These are phyloP conservation scores for Aspergillus udagawae DNA, from an alignment of 2,329 filamentous ascomycete species.

Conservation along the genomic window DNA sequence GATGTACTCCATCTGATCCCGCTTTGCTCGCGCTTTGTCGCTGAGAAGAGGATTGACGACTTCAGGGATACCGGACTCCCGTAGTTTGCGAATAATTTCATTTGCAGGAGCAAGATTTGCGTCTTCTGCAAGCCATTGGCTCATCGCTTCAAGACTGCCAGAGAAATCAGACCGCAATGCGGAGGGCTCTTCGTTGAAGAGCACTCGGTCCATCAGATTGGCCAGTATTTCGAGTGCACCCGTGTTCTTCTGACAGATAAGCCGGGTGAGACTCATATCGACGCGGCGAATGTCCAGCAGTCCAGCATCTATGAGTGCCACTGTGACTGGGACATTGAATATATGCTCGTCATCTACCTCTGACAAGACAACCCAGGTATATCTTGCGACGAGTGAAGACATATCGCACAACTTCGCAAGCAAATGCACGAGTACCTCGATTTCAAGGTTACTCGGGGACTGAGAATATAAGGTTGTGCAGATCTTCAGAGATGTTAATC, in stretches of 20 bases:
- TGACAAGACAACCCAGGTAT: slow-evolving; percentile 46
- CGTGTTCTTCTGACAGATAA: slow-evolving; percentile 66
- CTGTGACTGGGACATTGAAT: slow-evolving; percentile 59
- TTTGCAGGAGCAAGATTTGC: slow-evolving; percentile 62
- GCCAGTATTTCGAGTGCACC: slow-evolving; percentile 75
- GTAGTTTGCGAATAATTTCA: slow-evolving; percentile 65
- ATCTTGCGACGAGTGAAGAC: slow-evolving; percentile 54
- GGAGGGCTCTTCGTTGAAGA: slow-evolving; percentile 72
- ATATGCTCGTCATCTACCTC: slow-evolving; percentile 57
- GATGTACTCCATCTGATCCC: slow-evolving; percentile 87
- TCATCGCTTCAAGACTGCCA: slow-evolving; percentile 74
- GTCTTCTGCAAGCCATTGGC: slow-evolving; percentile 74
- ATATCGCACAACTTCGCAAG: slow-evolving; percentile 59
- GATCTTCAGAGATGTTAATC: slow-evolving; percentile 53
- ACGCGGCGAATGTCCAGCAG: slow-evolving; percentile 62
- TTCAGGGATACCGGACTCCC: slow-evolving; percentile 53
- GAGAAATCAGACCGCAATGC: slow-evolving; percentile 83
- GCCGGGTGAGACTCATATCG: slow-evolving; percentile 68
- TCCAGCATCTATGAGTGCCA: slow-evolving; percentile 56
- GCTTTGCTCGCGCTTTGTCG: slow-evolving; percentile 57
- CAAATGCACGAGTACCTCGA: slow-evolving; percentile 60
- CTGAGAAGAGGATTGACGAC: slow-evolving; percentile 52
- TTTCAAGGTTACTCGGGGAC: slow-evolving; percentile 52
- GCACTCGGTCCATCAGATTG: slow-evolving; percentile 70
- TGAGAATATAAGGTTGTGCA: slow-evolving; percentile 56